A percentile compares a stretch with the other conserved stretches of the same genome.
Conservation (phyloP, 768 basidiomycete species). For the Hortiboletus campestris region DNA sequence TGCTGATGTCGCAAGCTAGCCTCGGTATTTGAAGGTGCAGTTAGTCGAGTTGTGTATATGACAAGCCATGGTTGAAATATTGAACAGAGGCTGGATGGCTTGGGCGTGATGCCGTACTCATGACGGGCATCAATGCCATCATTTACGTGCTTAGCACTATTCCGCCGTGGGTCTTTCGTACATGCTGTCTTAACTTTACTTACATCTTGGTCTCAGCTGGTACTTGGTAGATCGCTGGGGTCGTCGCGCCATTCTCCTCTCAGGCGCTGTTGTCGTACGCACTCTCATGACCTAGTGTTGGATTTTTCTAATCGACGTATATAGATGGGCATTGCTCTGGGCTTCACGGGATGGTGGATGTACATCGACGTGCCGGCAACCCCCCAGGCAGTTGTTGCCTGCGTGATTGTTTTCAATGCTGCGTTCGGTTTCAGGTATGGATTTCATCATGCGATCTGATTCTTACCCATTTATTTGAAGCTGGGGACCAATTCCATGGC, state of each 20-base stretch:
- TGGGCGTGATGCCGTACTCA: slow-evolving; percentile 88
- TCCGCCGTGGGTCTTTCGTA: slow-evolving; percentile 63
- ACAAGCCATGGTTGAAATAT: slow-evolving; percentile 7
- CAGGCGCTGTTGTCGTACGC: slow-evolving; percentile 76
- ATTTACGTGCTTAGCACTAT: slow-evolving; percentile 79
- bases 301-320: slow-evolving; percentile 1
- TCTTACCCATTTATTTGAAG: slow-evolving; percentile 23
- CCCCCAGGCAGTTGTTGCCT: slow-evolving; percentile 81
- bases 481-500: slow-evolving; percentile 89
- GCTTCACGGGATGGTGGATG: slow-evolving; percentile 90
- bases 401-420: slow-evolving; percentile 91
- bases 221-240: slow-evolving; percentile 93
- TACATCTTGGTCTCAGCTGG: slow-evolving; percentile 56
- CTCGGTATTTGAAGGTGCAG: slow-evolving; percentile 85
- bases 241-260: slow-evolving; percentile 79
- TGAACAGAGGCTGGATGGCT: slow-evolving; percentile 88
- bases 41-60: not conserved
- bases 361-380: slow-evolving; percentile 84
- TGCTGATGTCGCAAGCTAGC: slow-evolving; percentile 42
- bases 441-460: not conserved
- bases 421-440: slow-evolving; percentile 83
- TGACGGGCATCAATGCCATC: slow-evolving; percentile 92
- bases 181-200: slow-evolving; percentile 2
- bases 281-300: not conserved
- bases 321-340: slow-evolving; percentile 80